A percentile compares a stretch with the other conserved stretches of the same genome.
Evolutionary conservation across 202 grass and related monocot species (phyloP).

Genomic region (Sporobolus alterniflorus): DNA sequence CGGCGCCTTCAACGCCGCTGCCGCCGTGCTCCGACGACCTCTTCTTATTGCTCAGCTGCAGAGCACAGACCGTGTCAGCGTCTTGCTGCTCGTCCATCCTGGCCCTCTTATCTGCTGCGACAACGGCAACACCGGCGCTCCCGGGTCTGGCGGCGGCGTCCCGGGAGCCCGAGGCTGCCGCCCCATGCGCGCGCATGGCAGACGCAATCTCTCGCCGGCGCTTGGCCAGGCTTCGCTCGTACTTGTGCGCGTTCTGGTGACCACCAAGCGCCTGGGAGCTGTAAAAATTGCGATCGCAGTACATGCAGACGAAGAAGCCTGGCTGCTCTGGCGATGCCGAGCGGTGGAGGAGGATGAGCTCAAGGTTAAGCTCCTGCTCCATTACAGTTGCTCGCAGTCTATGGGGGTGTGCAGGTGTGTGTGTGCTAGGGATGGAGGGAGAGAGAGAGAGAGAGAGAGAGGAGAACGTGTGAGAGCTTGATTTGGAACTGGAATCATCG

Average conservation of each 20-base stretch:
- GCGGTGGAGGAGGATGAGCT: conserved; percentile 33
- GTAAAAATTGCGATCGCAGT: conserved; percentile 71
- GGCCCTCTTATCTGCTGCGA: background rate
- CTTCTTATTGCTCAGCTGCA: background rate
- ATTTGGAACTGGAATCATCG: conserved; percentile 23
- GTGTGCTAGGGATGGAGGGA: no score
- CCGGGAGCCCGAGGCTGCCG: background rate
- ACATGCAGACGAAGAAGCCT: conserved; percentile 66
- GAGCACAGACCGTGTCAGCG: background rate
- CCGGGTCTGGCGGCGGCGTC: background rate
- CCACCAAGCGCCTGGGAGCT: conserved; percentile 76
- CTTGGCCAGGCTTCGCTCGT: conserved; percentile 62
- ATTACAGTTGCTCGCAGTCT: conserved; percentile 11
- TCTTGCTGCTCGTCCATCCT: conserved; percentile 1
- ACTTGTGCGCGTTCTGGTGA: conserved; percentile 71
- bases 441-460: background rate
- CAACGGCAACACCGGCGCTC: background rate
- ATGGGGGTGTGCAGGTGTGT: background rate
- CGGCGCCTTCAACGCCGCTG: background rate
- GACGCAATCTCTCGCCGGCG: conserved; percentile 56
- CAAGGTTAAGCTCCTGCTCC: conserved; percentile 48
- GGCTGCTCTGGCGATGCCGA: conserved; percentile 33
- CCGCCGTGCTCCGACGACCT: conserved; percentile 3
- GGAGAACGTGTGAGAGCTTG: background rate
- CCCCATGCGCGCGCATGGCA: conserved; percentile 28